Evolutionary conservation across 2,329 filamentous ascomycete species (phyloP).

Genomic region (Trichophyton rubrum): DNA sequence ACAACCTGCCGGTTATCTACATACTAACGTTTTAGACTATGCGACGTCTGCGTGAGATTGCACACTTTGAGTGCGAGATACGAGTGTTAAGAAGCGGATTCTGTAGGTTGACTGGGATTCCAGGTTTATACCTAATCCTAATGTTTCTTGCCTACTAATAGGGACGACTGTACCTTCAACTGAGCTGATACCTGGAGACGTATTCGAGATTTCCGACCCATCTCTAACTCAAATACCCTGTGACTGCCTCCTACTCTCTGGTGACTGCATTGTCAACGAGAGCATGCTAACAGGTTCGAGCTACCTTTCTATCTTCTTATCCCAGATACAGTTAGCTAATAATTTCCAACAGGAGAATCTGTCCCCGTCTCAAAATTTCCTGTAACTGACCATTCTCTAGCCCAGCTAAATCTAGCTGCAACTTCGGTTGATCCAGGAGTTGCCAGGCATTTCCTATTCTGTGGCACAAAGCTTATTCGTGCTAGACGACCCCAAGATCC

Average conservation of each 20-base stretch:
- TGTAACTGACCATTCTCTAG: conserved; percentile 66
- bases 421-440: conserved; percentile 72
- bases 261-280: conserved; percentile 97
- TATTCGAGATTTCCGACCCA: conserved; percentile 94
- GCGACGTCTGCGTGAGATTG: conserved; percentile 79
- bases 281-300: conserved; percentile 76
- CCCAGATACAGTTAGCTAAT: conserved; percentile 1
- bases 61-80: conserved; percentile 88
- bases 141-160: conserved; percentile 20
- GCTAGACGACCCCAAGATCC: conserved; percentile 78
- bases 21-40: conserved; percentile 51
- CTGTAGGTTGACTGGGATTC: conserved; percentile 43
- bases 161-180: conserved; percentile 74
- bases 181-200: conserved; percentile 86
- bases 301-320: not conserved
- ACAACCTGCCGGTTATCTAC: not conserved
- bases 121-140: conserved; percentile 4
- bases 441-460: conserved; percentile 83
- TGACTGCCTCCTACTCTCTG: conserved; percentile 79
- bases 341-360: conserved; percentile 55
- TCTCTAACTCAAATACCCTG: conserved; percentile 77
- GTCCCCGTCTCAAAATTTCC: conserved; percentile 91
- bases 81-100: conserved; percentile 89
- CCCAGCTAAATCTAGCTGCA: conserved; percentile 61
- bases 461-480: conserved; percentile 88